Percentiles rank a stretch among this genome's conserved stretches.
phyloP scores from a whole-genome alignment of 257 asterid genomes.

The Salvia miltiorrhiza region DNA sequence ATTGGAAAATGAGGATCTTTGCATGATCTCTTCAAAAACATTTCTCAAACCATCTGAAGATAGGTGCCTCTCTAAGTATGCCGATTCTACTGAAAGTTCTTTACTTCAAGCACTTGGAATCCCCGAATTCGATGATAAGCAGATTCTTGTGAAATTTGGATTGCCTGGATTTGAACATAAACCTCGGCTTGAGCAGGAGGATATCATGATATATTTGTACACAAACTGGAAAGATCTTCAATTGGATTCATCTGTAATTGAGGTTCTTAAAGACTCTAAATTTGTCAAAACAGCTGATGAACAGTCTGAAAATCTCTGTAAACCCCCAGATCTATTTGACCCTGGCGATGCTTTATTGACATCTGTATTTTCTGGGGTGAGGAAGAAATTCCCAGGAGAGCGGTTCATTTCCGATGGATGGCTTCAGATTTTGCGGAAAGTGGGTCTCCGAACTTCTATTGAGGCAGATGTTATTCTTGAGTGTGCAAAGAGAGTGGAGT shows the following conservation, averaged over 20 bases:
- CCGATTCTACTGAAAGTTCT: slow-evolving; percentile 58
- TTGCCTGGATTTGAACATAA: slow-evolving; percentile 75
- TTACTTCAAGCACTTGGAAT: slow-evolving; percentile 83
- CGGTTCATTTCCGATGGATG: slow-evolving; percentile 85
- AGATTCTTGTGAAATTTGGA: slow-evolving; percentile 79
- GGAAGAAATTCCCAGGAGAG: slow-evolving; percentile 85
- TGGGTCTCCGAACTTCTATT: slow-evolving; percentile 74
- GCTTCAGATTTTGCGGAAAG: slow-evolving; percentile 79
- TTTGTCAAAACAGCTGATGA: slow-evolving; percentile 86
- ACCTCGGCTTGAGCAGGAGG: slow-evolving; percentile 76
- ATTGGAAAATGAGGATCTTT: slow-evolving; percentile 57
- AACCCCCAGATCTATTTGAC: slow-evolving; percentile 78
- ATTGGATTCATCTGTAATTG: slow-evolving; percentile 61
- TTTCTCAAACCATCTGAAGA: slow-evolving; percentile 84
- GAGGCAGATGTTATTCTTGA: slow-evolving; percentile 85
- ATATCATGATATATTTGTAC: slow-evolving; percentile 74
- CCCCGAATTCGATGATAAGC: slow-evolving; percentile 76
- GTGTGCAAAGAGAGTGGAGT: slow-evolving; percentile 90
- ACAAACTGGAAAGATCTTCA: slow-evolving; percentile 85
- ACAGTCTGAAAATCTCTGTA: slow-evolving; percentile 46
- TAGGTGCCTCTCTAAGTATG: slow-evolving; percentile 61
- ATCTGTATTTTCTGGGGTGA: slow-evolving; percentile 75
- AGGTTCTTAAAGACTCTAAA: slow-evolving; percentile 68
- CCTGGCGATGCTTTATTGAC: slow-evolving; percentile 77
- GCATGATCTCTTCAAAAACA: slow-evolving; percentile 80